Base-by-base conservation (phyloP, 805 yeast genomes). In the Kodamaea kaohsiungensis region DNA sequence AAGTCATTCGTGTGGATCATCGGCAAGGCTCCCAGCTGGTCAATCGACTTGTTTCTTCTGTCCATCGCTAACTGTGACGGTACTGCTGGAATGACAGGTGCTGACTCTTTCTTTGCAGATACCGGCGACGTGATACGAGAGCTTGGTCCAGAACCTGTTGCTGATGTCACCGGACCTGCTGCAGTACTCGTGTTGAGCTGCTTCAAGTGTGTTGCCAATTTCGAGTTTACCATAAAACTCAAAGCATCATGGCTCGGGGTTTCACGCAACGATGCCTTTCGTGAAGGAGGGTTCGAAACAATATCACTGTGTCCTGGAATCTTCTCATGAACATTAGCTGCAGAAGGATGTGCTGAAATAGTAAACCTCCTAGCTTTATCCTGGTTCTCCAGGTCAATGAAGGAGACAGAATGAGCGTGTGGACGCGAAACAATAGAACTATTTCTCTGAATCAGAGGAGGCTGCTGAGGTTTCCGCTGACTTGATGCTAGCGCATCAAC, bases 341-440 rank as follows among this genome's bases (percentile, higher is more conserved):
- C 54, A 33, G 77, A 74, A 2, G 80, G 80, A 52, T 76, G 78
- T 1, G 80, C 76, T 7, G 74, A 67, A 18, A 76, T 76, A 8
- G 79, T 75, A 60, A 76, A 76, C 33, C 80, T 59, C 47, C 79
- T 60, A 10, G 72, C 61, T 43, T 73, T 64, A 45, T 76, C 80
- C 51, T 72, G 53, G 16, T 30, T 22, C 38, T 50, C 53, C 33
- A 46, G 35, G 9, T 50, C 77, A 25, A 70, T 67, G 53, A 76
- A 76, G 4, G 76, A 70, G 16, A 73, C 78, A 13, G 66, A 56
- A 46, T 58, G 59, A 16, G 48, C 49, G 49, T 51, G 53, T 27
- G 39, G 18, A 5, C 53, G 46, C 10, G 43, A 16, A 7, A 19
- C 19, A 15, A 18, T 13, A 5, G 49, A 47, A 30, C 49, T 47